Evolutionary conservation across 208 protist species (phyloP).

Genomic region (Angomonas ambiguus): DNA sequence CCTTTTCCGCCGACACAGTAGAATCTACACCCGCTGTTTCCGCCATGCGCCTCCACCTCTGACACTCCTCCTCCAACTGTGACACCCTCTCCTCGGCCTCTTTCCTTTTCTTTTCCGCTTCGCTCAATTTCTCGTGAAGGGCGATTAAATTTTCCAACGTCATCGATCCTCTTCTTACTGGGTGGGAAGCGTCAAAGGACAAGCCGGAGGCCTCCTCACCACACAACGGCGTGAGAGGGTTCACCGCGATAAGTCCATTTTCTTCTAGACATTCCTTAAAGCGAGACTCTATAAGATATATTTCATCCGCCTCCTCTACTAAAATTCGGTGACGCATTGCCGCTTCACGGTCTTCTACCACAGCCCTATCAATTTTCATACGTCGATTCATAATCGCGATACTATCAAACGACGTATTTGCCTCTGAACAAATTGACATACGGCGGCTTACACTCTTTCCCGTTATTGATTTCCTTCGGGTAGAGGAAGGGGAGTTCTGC

Average conservation of each 20-base stretch:
- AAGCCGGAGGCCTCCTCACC: not conserved
- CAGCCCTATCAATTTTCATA: constrained; percentile 3
- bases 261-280: not conserved
- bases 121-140: not conserved
- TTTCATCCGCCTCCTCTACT: constrained; percentile 1
- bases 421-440: not conserved
- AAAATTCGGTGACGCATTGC: not conserved
- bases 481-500: not conserved
- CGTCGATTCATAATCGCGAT: constrained; percentile 1
- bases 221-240: not conserved
- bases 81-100: not conserved
- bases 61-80: not conserved
- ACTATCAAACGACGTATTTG: not conserved
- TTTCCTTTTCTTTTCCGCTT: not conserved
- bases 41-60: not conserved
- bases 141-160: not conserved
- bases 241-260: not conserved
- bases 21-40: not conserved
- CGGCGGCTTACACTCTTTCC: not conserved
- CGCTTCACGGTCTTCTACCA: constrained; percentile 1
- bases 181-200: not conserved
- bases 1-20: not conserved
- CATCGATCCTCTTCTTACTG: not conserved
- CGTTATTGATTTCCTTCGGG: not conserved
- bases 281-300: not conserved